Base-by-base conservation (phyloP, 345 rosid genomes). In the Salix exigua region DNA sequence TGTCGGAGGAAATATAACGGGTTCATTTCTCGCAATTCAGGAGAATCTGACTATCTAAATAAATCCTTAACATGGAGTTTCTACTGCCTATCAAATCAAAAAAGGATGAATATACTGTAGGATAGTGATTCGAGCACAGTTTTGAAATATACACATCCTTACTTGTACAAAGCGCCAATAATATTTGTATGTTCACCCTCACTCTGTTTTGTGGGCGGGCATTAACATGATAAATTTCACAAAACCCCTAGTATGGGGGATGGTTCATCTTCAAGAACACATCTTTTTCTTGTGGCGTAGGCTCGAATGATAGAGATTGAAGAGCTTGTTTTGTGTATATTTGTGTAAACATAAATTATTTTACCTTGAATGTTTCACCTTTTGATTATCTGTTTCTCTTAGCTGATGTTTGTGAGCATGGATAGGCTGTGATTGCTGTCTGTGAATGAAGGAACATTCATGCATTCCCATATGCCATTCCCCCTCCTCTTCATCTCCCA, bases 41-140 rank as follows among this genome's bases (percentile, higher is more conserved):
- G 99, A 91, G 84, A 95, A 95, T 77, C 88, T 95, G 37, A 95
- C 99, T 70, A 91, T 93, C 71, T 95, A 82, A 91, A 16, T 33
- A 51, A 7, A 26, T 19, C 16, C 21, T 1, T 18, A 6, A 64
- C 13, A 7, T 26, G 21, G 26, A 17, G 9, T 58, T 58, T 58
- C 63, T 5, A 58, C 63, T 58, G 63, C 28, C 63, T 23, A 58
- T 58, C 14, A 23, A 13, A 58, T n/a, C 14, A 58, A 58, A 46
- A 23, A 8, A 4, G 16, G 63, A 58, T 58, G 63, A 23, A 58
- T 4, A 58, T 58, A 23, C 16, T 23, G 3, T n/a, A 23, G 26
- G 63, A 58, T 58, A n/a, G 28, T 58, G 63, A 2, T 19, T 51
- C 60, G 21, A 58, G 63, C 4, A 1, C 28, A 3, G 63, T 58